Evolutionary conservation across 1,284 basidiomycete genomes (phyloP), one percentile per base, ranked within the genome.

Genomic region (Cutaneotrichosporon cyanovorans): DNA sequence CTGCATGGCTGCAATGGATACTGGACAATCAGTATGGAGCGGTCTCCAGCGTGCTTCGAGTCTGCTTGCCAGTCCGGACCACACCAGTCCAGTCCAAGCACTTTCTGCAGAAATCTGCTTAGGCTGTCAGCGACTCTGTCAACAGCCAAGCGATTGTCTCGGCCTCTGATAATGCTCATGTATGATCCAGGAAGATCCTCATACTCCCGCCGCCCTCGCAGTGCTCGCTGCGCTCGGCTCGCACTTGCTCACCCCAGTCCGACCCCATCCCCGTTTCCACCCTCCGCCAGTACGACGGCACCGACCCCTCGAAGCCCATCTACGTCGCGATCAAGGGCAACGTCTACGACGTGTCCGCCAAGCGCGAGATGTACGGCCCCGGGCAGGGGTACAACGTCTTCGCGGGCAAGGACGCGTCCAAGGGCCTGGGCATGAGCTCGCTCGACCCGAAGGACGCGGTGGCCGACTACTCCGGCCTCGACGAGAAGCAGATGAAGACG

Each of bases 401-500:
- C 59, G 77, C 91, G 10, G 92, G 91, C 37, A 95, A 89, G 73
- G 93, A 97, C 61, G 93, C 82, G 0, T 87, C 84, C 25, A 80
- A 76, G 53, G 88, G 84, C 0, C 74, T 92, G 2, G 77, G 77
- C 46, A 77, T 76, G 74, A 92, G 87, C 31, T 90, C 85, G 59
- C 74, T 97, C 59, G 89, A 90, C 57, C 73, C 77, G 5, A 86
- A 91, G 67, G 84, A 97, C 63, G 93, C 92, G 0, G 77, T 91
- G 3, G 73, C 89, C 4, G 92, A 98, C 67, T 96, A 88, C 68
- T 87, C 83, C 56, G 74, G 68, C 0, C 77, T 98, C 38, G 77
- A 79, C 43, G 82, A 81, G 53, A 79, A 79, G 55, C 87, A 95
- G 65, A 69, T 74, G 68, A 88, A 89, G 71, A 86, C 88, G 2